Evolutionary conservation across 306 rosid genomes (phyloP), one percentile per base, ranked within the genome.

Genomic region (Purshia tridentata): DNA sequence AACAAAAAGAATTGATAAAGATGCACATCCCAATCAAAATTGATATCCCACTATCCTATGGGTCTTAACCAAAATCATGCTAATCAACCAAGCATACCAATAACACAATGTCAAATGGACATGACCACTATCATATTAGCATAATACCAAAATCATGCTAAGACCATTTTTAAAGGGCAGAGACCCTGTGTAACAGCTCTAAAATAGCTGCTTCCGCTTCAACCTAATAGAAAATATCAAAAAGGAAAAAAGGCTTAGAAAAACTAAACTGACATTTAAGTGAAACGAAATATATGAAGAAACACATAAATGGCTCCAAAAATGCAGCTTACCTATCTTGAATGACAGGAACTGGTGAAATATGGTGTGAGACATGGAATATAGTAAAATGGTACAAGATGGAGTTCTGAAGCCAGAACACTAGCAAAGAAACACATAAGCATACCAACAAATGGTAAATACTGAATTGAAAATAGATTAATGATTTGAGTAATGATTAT

Each of bases 311-410:
- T 9, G 12, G 23, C n/a, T 67, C 56, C 62, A n/a, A 68, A 59
- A 81, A 53, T 54, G 72, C 51, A 76, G 71, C 47, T 81, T 81
- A 87, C 96, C 96, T 94, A 54, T 81, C 85, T 69, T 84, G 81
- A 13, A 87, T 80, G 53, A 97, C 95, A 70, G 89, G 89, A 78
- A 91, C 84, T 23, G 97, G 89, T 64, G 84, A 55, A 80, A 91
- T 85, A 75, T 94, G 97, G 80, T 94, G 96, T 3, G 97, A 94
- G 80, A 96, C 93, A 52, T 94, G 99, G 77, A 94, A 89, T 97
- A 94, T 89, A 77, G 96, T 94, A 83, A 87, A 94, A 80, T 94
- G 99, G 89, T 88, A 91, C 69, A 91, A 35, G 70, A 83, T 94
- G 4, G 97, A 86, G 88, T 91, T 91, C 96, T 94, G 99, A 85